A percentile compares a stretch with the other conserved stretches of the same genome.
These are phyloP conservation scores for Alternaria brassicae DNA, from an alignment of 2,329 filamentous ascomycete species.

Conservation along the genomic window DNA sequence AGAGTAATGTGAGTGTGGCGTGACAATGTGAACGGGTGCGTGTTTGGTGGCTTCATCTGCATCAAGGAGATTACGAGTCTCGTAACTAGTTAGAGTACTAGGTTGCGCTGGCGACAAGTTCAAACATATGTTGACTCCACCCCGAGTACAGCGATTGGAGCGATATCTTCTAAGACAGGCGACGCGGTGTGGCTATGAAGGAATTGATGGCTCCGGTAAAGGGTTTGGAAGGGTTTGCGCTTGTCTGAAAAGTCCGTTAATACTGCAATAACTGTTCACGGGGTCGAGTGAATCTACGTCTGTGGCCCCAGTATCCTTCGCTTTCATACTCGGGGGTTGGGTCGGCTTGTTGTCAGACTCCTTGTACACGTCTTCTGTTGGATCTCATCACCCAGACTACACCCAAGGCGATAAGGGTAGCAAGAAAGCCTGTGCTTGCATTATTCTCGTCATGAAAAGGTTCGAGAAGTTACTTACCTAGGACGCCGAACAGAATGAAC, in stretches of 20 bases:
- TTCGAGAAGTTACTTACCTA: constrained; percentile 1
- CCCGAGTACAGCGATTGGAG: not conserved
- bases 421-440: constrained; percentile 5
- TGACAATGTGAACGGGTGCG: not conserved
- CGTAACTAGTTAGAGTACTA: not conserved
- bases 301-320: constrained; percentile 5
- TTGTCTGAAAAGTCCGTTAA: not conserved
- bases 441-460: not conserved
- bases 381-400: constrained; percentile 9
- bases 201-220: constrained; percentile 15
- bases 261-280: not conserved
- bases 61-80: not conserved
- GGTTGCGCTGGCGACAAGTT: not conserved
- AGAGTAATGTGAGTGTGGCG: not conserved
- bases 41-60: not conserved
- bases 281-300: constrained; percentile 10
- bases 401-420: constrained; percentile 14
- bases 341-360: not conserved
- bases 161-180: constrained; percentile 21
- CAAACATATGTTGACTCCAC: not conserved
- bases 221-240: not conserved
- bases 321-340: not conserved
- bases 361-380: constrained; percentile 4
- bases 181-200: constrained; percentile 18
- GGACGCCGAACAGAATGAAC: constrained; percentile 17